A percentile compares a stretch with the other conserved stretches of the same genome.
These are phyloP conservation scores for Datura wrightii DNA, from an alignment of 257 asterid genomes.

Conservation along the genomic window DNA sequence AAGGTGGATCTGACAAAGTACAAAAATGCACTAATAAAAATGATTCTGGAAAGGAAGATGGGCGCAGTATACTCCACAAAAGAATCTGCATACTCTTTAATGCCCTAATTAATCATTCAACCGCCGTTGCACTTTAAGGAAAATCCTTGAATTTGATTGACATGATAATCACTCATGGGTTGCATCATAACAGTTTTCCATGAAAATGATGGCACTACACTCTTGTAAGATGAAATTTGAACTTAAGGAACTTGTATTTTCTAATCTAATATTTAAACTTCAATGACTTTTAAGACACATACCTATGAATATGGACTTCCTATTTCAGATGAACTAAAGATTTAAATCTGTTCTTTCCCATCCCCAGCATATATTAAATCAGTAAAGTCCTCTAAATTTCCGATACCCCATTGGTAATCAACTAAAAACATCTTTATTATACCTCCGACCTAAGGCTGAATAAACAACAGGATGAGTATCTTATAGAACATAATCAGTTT, in stretches of 20 bases:
- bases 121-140: neutral
- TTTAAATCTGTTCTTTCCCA: neutral
- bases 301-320: neutral
- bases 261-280: neutral
- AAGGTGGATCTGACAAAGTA: neutral
- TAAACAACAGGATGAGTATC: neutral
- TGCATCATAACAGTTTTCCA: constrained; percentile 10
- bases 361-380: neutral
- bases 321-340: constrained; percentile 1
- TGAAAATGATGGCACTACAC: neutral
- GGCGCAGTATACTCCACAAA: neutral
- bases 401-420: neutral
- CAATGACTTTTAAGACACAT: neutral
- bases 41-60: neutral
- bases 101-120: neutral
- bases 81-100: neutral
- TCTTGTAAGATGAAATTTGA: neutral
- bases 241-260: neutral
- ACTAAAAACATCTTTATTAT: neutral
- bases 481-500: neutral
- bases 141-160: constrained; percentile 23
- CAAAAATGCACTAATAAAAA: neutral
- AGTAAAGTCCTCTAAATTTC: neutral
- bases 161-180: neutral
- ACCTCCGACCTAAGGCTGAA: neutral